Evolutionary conservation across 768 basidiomycete species (phyloP).

Genomic region (Trametes cubensis): DNA sequence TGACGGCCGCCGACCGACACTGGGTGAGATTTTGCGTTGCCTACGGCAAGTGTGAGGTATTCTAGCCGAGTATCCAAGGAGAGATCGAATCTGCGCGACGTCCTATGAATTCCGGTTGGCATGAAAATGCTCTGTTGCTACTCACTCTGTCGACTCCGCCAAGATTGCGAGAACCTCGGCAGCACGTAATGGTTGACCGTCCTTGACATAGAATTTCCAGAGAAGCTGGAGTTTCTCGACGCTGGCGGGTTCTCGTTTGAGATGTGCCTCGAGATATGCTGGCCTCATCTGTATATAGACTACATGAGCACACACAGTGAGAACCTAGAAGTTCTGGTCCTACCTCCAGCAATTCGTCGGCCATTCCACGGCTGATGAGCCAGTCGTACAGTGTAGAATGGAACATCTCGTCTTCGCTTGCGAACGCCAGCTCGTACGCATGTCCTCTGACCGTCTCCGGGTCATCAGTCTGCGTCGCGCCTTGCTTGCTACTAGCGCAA

Average conservation of each 20-base stretch:
- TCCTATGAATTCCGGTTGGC: not conserved
- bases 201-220: conserved; percentile 97
- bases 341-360: conserved; percentile 91
- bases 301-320: not conserved
- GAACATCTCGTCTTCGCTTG: conserved; percentile 88
- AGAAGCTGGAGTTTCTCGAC: conserved; percentile 85
- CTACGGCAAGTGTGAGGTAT: conserved; percentile 91
- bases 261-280: conserved; percentile 84
- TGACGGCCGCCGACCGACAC: conserved; percentile 75
- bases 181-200: conserved; percentile 83
- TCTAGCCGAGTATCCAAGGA: conserved; percentile 78
- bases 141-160: conserved; percentile 84
- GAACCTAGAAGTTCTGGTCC: conserved; percentile 20
- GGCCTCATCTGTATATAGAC: conserved; percentile 67
- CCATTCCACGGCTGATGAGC: conserved; percentile 77
- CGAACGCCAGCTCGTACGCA: conserved; percentile 85
- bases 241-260: conserved; percentile 77
- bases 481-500: conserved; percentile 30
- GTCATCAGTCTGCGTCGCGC: conserved; percentile 44
- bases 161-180: conserved; percentile 82
- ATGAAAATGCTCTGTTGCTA: conserved; percentile 13
- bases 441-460: conserved; percentile 76
- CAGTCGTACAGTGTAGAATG: conserved; percentile 95
- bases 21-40: conserved; percentile 95
- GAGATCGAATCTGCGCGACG: conserved; percentile 57